phyloP scores from a whole-genome alignment of 768 basidiomycete genomes.

The Naganishia vaughanmartiniae region DNA sequence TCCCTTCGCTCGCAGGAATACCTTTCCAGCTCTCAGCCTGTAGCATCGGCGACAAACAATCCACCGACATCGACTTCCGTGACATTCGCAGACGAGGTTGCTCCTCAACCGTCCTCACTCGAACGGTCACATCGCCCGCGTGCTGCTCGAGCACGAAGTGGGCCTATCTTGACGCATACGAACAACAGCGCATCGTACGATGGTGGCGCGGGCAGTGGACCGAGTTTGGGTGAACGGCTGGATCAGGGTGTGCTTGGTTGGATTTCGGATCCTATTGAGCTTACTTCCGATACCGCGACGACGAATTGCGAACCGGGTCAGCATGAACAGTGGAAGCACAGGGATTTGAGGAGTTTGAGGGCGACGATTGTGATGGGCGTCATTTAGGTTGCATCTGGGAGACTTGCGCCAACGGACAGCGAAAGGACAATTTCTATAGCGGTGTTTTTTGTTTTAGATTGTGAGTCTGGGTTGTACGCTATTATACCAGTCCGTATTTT shows the following conservation, averaged over 20 bases:
- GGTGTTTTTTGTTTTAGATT: background rate
- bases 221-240: conserved; percentile 20
- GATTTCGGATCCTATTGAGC: conserved; percentile 25
- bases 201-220: background rate
- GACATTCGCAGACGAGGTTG: conserved; percentile 4
- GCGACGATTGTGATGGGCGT: conserved; percentile 33
- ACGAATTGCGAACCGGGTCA: background rate
- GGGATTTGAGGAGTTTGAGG: conserved; percentile 29
- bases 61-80: background rate
- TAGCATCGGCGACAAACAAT: background rate
- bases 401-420: background rate
- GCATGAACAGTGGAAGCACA: conserved; percentile 21
- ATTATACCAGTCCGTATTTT: background rate
- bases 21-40: conserved; percentile 38
- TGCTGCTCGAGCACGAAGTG: background rate
- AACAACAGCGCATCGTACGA: background rate
- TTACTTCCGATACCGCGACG: background rate
- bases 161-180: background rate
- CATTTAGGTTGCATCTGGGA: background rate
- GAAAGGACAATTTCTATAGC: background rate
- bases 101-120: background rate
- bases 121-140: background rate
- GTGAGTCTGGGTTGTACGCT: background rate
- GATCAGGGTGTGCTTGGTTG: conserved; percentile 30
- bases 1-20: conserved; percentile 59